Base-by-base conservation (phyloP, 2,329 filamentous ascomycete species). In the Fusarium humuli region DNA sequence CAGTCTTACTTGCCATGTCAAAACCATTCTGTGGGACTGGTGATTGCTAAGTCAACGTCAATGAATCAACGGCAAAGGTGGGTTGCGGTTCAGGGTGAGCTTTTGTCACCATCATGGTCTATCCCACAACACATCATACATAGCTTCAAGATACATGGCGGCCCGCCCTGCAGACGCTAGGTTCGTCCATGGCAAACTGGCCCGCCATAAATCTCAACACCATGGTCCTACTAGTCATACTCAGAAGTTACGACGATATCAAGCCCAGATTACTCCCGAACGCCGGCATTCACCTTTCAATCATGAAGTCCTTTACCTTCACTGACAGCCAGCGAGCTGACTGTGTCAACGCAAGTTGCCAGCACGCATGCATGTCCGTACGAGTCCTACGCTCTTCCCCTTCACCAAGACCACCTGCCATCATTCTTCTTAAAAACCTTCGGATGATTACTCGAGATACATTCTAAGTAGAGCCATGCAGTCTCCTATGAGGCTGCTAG, bases 381-480 rank as follows among this genome's bases (percentile, higher is more conserved):
- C 34, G 55, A 49, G 44, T 65, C 69, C 64, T 75, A 68, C 73
- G 66, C 65, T 69, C 45, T 55, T 60, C 57, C 60, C 69, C 67
- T 68, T 76, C 72, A 74, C 67, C 69, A 71, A 69, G 32, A 67
- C 70, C 69, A 62, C 72, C 72, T 66, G 57, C 72, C 73, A 57
- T 73, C 66, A 52, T 61, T 76, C 69, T 67, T 73, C 70, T 67
- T 73, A 52, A 65, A 67, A 71, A 70, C 72, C 73, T 62, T 76
- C 73, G 68, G 54, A 76, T 76, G 70, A 73, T 72, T 74, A 76
- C 72, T 76, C 74, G 65, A 75, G 60, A 75, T 76, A 76, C 74
- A 76, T 73, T 76, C 74, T 76, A 76, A 72, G 65, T 73, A 75
- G 70, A 68, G 63, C 71, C 60, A 66, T 65, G 67, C 50, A 65